Evolutionary conservation across 2,329 filamentous ascomycete species (phyloP), one percentile per base, ranked within the genome.

Genomic region (Fusarium sp.): DNA sequence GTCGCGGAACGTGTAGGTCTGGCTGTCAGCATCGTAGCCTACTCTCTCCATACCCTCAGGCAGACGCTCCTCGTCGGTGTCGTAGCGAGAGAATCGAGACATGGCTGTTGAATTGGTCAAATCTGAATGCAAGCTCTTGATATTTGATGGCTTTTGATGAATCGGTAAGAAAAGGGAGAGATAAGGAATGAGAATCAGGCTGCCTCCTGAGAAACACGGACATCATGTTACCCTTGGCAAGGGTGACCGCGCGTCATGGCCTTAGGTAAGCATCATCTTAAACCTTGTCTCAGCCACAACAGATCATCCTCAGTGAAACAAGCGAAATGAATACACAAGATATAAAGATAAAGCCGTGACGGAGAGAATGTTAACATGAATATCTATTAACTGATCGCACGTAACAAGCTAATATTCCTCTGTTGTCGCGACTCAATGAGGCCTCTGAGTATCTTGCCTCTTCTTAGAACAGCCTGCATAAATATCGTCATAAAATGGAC

Each of bases 1-100:
- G 56, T 86, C 85, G 57, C 80, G 80, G 76, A 84, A 88, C 21
- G 83, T 86, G 76, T 88, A 88, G 53, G 80, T 77, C 69, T 86
- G 81, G 2, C 80, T 83, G 74, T 88, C 85, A 56, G 85, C 84
- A 64, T 88, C 86, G 78, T 89, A 88, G 67, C 85, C 85, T 28
- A 86, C 79, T 58, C 86, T 82, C 42, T 78, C 74, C 82, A 88
- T 86, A 76, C 86, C 86, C 40, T 84, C 79, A 4, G 87, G 86
- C 17, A 89, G 82, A 43, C 86, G 84, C 58, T 84, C 80, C 22
- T 83, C 80, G 66, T 88, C 86, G 7, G 79, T 77, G 55, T 84
- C 82, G 72, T 81, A 81, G 55, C 76, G 77, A 21, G 81, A 80
- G 70, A 77, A 82, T 62, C 80, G 81, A 59, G 80, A 78, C 82